Evolutionary conservation across 805 yeast species (phyloP).

Genomic region (Sugiyamaella boreocaroliniensis): DNA sequence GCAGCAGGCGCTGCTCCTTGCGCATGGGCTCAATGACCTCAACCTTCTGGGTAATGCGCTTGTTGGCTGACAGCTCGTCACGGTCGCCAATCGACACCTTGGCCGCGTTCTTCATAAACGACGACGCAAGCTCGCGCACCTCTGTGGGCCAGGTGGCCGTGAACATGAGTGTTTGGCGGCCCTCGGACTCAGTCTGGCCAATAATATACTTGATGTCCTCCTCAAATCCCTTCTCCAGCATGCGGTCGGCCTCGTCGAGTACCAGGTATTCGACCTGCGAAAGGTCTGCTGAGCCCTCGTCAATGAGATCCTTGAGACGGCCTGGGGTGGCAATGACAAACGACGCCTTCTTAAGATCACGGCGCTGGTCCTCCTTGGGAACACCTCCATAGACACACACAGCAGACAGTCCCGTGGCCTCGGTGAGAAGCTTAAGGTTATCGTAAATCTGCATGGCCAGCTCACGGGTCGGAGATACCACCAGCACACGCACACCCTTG

Average conservation of each 20-base stretch:
- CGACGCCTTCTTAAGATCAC: constrained; percentile 53
- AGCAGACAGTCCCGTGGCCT: constrained; percentile 55
- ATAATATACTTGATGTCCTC: constrained; percentile 87
- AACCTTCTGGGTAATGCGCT: constrained; percentile 85
- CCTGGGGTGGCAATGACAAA: constrained; percentile 98
- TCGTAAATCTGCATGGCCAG: constrained; percentile 91
- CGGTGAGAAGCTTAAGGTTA: constrained; percentile 60
- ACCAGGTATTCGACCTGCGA: constrained; percentile 68
- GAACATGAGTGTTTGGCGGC: constrained; percentile 93
- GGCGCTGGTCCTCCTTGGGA: constrained; percentile 85
- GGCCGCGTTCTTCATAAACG: constrained; percentile 79
- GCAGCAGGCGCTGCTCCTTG: constrained; percentile 71
- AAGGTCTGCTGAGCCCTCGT: constrained; percentile 77
- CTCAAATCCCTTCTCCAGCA: constrained; percentile 97
- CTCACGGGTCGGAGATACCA: constrained; percentile 95
- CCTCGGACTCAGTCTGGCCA: constrained; percentile 42
- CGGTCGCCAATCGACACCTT: constrained; percentile 90
- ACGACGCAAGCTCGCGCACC: constrained; percentile 83
- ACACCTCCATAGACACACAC: constrained; percentile 97
- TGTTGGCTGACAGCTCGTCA: constrained; percentile 91
- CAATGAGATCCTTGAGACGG: constrained; percentile 79
- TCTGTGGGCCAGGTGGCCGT: constrained; percentile 99
- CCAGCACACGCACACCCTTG: constrained; percentile 63
- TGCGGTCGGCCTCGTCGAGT: constrained; percentile 96
- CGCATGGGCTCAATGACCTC: constrained; percentile 81